These are phyloP conservation scores for Aureobasidium sp. DNA, from an alignment of 2,329 filamentous ascomycete species.

Conservation along the genomic window DNA sequence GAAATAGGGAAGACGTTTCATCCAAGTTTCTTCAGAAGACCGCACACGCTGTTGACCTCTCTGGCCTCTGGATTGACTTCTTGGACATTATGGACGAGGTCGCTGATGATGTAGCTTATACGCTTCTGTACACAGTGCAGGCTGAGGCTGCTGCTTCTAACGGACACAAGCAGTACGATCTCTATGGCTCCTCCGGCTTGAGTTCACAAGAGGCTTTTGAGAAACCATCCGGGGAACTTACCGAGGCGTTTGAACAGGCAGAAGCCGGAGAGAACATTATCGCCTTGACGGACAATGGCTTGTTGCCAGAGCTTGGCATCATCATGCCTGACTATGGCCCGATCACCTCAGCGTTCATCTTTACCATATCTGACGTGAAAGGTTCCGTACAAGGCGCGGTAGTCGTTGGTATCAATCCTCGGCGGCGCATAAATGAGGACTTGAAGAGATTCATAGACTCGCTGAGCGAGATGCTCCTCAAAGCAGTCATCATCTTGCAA, in stretches of 20 bases:
- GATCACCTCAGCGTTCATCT: background rate
- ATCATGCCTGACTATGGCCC: background rate
- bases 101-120: conserved; percentile 14
- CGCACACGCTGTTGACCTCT: background rate
- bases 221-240: background rate
- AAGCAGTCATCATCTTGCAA: background rate
- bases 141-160: background rate
- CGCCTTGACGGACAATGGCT: background rate
- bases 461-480: background rate
- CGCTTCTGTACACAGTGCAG: conserved; percentile 15
- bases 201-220: background rate
- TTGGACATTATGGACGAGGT: conserved; percentile 11
- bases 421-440: background rate
- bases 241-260: background rate
- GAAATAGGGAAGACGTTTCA: background rate
- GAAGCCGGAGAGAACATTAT: background rate
- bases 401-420: background rate
- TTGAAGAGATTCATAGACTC: background rate
- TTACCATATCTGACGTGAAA: background rate
- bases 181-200: background rate
- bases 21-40: background rate
- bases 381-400: background rate
- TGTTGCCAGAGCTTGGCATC: background rate
- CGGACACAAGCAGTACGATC: background rate
- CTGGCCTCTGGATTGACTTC: conserved; percentile 15